Evolutionary conservation across 495 filamentous ascomycete genomes (phyloP).

Genomic region (Haplographium delicatum): DNA sequence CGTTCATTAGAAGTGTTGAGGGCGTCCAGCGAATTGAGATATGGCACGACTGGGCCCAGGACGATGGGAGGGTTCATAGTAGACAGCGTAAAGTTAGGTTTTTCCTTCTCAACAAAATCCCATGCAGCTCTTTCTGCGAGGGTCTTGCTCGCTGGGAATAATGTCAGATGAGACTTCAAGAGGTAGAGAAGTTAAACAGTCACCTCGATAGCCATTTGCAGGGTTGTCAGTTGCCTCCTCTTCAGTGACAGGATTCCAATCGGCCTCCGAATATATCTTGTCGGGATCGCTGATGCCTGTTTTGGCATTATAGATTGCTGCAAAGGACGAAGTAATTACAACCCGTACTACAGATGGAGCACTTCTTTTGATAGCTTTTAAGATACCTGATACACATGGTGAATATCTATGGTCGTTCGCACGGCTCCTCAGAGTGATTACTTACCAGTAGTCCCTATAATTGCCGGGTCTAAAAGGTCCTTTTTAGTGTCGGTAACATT

Average conservation of each 20-base stretch:
- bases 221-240: slow-evolving; percentile 55
- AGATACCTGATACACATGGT: too few species aligned
- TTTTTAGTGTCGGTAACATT: slow-evolving; percentile 64
- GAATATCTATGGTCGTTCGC: too few species aligned
- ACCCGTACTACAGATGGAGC: slow-evolving; percentile 77
- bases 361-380: slow-evolving; percentile 67
- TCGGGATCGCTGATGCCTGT: too few species aligned
- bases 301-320: slow-evolving; percentile 39
- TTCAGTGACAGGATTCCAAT: slow-evolving; percentile 81
- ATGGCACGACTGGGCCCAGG: slow-evolving; percentile 59
- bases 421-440: too few species aligned
- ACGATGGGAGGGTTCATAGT: slow-evolving; percentile 67
- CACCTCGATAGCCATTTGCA: slow-evolving; percentile 61
- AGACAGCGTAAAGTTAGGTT: slow-evolving; percentile 69
- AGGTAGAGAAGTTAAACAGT: too few species aligned
- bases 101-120: slow-evolving; percentile 75
- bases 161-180: too few species aligned
- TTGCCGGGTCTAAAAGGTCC: slow-evolving; percentile 77
- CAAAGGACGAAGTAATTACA: slow-evolving; percentile 86
- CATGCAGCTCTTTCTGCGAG: slow-evolving; percentile 68
- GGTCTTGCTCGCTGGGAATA: too few species aligned
- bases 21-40: slow-evolving; percentile 58
- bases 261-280: slow-evolving; percentile 66
- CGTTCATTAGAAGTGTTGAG: slow-evolving; percentile 66
- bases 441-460: slow-evolving; percentile 81